phyloP scores from a whole-genome alignment of 495 filamentous ascomycete species.

The Lasiosphaeria miniovina region DNA sequence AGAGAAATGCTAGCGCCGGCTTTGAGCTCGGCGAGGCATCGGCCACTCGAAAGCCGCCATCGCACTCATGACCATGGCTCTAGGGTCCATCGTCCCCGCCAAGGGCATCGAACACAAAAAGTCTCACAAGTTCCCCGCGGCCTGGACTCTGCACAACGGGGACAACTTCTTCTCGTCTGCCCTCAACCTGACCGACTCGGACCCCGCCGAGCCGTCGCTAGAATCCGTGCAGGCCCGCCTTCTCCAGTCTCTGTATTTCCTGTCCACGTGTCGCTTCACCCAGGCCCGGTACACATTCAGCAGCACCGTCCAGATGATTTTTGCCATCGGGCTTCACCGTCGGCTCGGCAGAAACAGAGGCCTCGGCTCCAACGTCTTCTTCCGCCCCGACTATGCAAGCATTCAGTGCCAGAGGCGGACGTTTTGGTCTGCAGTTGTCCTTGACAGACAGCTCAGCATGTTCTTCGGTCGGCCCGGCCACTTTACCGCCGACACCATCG shows the following conservation, averaged over 20 bases:
- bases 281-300: conserved; percentile 29
- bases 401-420: conserved; percentile 46
- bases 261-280: conserved; percentile 23
- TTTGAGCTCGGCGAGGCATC: conserved; percentile 13
- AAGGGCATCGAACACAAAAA: neutral
- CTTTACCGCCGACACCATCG: conserved; percentile 52
- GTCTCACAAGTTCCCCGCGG: neutral
- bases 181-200: conserved; percentile 15
- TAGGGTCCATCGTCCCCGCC: conserved; percentile 19
- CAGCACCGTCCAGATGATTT: conserved; percentile 24
- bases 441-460: conserved; percentile 58
- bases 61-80: conserved; percentile 25
- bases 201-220: conserved; percentile 17
- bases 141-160: conserved; percentile 20
- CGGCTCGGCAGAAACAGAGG: conserved; percentile 21
- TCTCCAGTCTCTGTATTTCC: conserved; percentile 26
- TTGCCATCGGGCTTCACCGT: conserved; percentile 31
- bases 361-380: conserved; percentile 13
- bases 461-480: conserved; percentile 53
- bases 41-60: conserved; percentile 22
- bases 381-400: conserved; percentile 22
- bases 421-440: conserved; percentile 55
- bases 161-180: conserved; percentile 20
- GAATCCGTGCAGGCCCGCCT: conserved; percentile 27
- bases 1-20: conserved; percentile 14